Evolutionary conservation across 1,139 yeast species (phyloP).

Genomic region (Kazachstania sp.): DNA sequence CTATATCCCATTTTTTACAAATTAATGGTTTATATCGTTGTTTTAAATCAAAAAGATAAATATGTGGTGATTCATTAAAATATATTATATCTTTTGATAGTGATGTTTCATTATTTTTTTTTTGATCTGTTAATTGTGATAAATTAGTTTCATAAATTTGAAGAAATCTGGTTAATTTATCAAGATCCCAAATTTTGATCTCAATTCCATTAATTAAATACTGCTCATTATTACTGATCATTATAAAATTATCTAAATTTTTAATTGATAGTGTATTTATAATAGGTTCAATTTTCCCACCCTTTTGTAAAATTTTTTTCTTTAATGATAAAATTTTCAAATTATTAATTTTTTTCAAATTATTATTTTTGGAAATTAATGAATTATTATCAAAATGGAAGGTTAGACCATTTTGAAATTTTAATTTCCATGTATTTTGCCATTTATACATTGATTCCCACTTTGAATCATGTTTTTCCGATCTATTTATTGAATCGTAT

Average conservation of each 20-base stretch:
- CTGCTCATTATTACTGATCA: background rate
- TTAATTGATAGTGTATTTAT: conserved; percentile 47
- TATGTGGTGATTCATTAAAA: conserved; percentile 37
- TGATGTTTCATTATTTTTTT: background rate
- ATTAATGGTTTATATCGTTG: conserved; percentile 72
- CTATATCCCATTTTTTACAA: conserved; percentile 57
- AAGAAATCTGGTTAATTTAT: conserved; percentile 69
- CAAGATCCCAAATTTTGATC: conserved; percentile 76
- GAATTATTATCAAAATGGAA: conserved; percentile 63
- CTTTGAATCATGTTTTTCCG: background rate
- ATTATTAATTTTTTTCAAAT: conserved; percentile 40
- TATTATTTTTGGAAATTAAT: conserved; percentile 38
- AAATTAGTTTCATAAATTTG: conserved; percentile 49
- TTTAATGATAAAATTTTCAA: conserved; percentile 42
- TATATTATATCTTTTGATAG: conserved; percentile 1
- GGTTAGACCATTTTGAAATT: conserved; percentile 51
- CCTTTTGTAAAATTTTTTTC: conserved; percentile 34
- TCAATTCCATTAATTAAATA: conserved; percentile 11
- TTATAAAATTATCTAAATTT: conserved; percentile 34
- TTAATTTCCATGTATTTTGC: conserved; percentile 70
- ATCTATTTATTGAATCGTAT: background rate
- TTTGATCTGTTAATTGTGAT: conserved; percentile 1
- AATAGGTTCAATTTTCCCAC: conserved; percentile 57
- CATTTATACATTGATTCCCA: conserved; percentile 46
- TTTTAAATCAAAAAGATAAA: conserved; percentile 67